These are phyloP conservation scores for Paramecium biaurelia DNA, from an alignment of 73 alveolate genomes.

Conservation along the genomic window DNA sequence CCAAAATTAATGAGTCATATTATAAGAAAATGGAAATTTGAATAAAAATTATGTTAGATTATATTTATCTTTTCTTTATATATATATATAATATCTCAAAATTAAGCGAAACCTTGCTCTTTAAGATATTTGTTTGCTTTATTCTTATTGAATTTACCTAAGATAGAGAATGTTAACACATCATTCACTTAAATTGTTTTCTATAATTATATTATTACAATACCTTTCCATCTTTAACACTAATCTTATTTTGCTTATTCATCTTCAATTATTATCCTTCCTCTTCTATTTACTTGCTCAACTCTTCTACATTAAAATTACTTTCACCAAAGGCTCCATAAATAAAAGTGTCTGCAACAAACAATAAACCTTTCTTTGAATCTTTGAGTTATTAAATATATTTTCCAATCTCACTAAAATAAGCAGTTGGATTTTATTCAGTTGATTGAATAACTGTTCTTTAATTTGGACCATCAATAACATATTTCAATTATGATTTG, in stretches of 20 bases:
- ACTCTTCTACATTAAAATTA: background rate
- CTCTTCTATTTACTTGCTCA: background rate
- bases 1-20: background rate
- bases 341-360: slow-evolving; percentile 72
- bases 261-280: slow-evolving; percentile 54
- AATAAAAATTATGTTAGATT: background rate
- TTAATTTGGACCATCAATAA: slow-evolving; percentile 15
- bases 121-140: background rate
- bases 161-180: background rate
- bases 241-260: slow-evolving; percentile 54
- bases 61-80: background rate
- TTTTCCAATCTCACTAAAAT: slow-evolving; percentile 54
- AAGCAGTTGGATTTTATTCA: slow-evolving; percentile 43
- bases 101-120: background rate
- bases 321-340: slow-evolving; percentile 77
- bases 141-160: slow-evolving; percentile 25
- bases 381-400: slow-evolving; percentile 67
- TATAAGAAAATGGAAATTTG: background rate
- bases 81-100: slow-evolving; percentile 4
- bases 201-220: background rate
- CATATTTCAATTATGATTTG: slow-evolving; percentile 26
- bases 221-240: slow-evolving; percentile 61
- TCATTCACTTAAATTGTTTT: background rate
- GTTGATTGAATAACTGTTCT: background rate
- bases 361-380: slow-evolving; percentile 70